Base-by-base conservation (phyloP, 2,329 filamentous ascomycete genomes). In the Pseudocercospora crystallina region DNA sequence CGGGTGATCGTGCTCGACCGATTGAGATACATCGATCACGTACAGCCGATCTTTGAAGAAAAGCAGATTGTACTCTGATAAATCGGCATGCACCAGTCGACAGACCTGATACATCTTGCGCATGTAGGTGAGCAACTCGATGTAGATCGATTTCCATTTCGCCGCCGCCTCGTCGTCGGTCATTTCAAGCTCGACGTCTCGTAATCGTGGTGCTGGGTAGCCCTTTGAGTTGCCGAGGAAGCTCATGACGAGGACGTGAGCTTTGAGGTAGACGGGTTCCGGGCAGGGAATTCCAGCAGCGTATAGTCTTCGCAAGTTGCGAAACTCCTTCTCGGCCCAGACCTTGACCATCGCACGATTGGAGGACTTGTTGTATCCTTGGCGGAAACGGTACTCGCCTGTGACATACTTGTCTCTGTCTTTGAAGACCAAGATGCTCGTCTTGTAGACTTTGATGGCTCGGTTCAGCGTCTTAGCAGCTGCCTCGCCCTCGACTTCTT, bases 361-460 rank as follows among this genome's bases (percentile, higher is more conserved):
- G 73, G 90, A 95, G 60, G 87, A 87, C 77, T 96, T 97, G 73
- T 92, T 94, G 68, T 92, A 94, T 43, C 92, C 92, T 55, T 84
- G 80, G 61, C 89, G 83, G 77, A 99, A 99, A 17, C 94, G 81
- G 73, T 91, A 90, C 73, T 99, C 94, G 59, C 94, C 94, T 1
- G 87, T 87, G 56, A 99, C 94, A 71, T 99, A 99, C 65, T 90
- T 87, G 72, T 96, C 91, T 51, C 94, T 83, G 73, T 99, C 94
- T 75, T 97, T 97, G 83, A 99, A 99, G 17, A 95, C 90, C 30
- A 99, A 76, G 58, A 99, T 99, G 47, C 89, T 88, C 7, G 94
- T 99, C 80, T 99, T 99, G 82, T 99, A 99, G 43, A 99, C 89
- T 75, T 99, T 99, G 77, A 97, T 90, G 10, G 94, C 94, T 42